Evolutionary conservation across 2,329 filamentous ascomycete species (phyloP), one percentile per base, ranked within the genome.

Genomic region (Dactylellina parvicollis): DNA sequence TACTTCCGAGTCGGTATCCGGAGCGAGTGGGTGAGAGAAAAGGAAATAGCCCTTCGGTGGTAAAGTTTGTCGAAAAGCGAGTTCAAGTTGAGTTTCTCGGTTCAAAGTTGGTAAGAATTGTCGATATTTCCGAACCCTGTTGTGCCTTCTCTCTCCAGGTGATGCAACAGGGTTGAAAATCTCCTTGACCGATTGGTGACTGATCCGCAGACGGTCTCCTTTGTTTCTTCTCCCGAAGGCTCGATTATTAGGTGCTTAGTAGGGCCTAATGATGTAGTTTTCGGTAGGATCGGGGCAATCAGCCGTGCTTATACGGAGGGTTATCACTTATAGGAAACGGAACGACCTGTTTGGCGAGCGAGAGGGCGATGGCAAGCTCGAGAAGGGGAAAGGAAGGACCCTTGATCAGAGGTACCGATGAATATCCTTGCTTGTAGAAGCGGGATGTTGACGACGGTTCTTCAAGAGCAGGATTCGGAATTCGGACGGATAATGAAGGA

Each of bases 201-300:
- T 12, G 5, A 32, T 12, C 12, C 5, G 30, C 34, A 9, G 16
- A 9, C 34, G 10, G 34, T 7, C 16, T 38, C 34, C 34, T 14
- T 7, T n/a, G 30, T 32, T 22, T 38, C 30, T 38, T 5, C 49
- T 54, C 5, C 47, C 49, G 49, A 54, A 20, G 30, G 7, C 14
- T 32, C 47, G n/a, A 14, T 1, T 34, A 32, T 32, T 4, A 9
- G n/a, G 26, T 59, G 24, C 40, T 65, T 47, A n/a, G 55, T 65
- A 12, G 42, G 62, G 62, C 42, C 46, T 18, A 44, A 59, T 59
- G 61, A 67, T 66, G 50, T 49, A 34, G 32, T 66, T 66, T 64
- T 66, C 38, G 62, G 62, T 44, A 59, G 52, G 62, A 67, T 67
- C 62, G 62, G 36, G 52, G 20, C 34, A 49, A 67, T 67, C 18